Conservation (phyloP, 169 alveolate genomes). For the Sarcocystis neurona region DNA sequence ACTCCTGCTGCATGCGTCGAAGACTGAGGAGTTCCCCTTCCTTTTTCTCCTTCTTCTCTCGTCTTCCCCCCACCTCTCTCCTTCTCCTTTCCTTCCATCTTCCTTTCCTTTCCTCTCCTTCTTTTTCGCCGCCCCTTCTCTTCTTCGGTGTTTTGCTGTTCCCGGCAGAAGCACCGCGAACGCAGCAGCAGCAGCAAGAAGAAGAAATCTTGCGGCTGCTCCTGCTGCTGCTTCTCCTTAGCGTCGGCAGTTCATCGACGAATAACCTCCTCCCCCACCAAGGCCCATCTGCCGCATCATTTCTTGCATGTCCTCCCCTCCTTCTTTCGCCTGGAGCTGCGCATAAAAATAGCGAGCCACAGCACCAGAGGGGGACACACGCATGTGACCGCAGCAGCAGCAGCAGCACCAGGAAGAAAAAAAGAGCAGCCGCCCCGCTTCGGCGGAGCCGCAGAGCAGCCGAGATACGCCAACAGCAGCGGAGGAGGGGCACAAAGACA, state of each 20-base stretch:
- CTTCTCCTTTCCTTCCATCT: background rate
- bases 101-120: background rate
- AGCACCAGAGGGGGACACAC: background rate
- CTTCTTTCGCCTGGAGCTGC: constrained; percentile 60
- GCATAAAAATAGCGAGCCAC: constrained; percentile 12
- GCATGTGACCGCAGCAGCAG: background rate
- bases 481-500: background rate
- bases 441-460: background rate
- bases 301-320: constrained; percentile 60
- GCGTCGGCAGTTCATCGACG: background rate
- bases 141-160: constrained; percentile 6
- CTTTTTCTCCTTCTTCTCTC: too few relatives aligned
- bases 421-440: background rate
- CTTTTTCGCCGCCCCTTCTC: background rate
- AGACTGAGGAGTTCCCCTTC: too few relatives aligned
- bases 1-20: too few relatives aligned
- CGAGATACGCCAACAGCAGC: background rate
- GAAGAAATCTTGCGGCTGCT: constrained; percentile 28
- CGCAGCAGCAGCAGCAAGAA: constrained; percentile 19
- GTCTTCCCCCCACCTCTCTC: background rate
- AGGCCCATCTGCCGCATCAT: constrained; percentile 61
- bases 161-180: background rate
- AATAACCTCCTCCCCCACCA: constrained; percentile 15
- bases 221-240: constrained; percentile 33
- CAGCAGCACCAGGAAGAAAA: background rate